A percentile compares a stretch with the other conserved stretches of the same genome.
Evolutionary conservation across 1,284 basidiomycete genomes (phyloP).

Genomic region (Phellinidium pouzarii): DNA sequence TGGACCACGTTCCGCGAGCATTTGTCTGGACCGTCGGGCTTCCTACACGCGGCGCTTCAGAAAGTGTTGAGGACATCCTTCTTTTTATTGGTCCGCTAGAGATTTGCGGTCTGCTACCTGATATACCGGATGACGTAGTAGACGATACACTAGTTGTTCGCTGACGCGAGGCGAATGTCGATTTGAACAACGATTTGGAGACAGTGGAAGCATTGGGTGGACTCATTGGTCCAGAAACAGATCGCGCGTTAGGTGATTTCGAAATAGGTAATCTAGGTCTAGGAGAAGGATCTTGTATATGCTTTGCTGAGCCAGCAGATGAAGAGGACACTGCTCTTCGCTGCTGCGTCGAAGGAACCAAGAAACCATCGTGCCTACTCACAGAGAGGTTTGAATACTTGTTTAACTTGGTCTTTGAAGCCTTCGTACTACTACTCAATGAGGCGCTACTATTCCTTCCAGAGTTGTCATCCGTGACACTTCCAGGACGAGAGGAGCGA

Average conservation of each 20-base stretch:
- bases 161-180: constrained; percentile 77
- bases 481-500: constrained; percentile 56
- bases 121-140: constrained; percentile 24
- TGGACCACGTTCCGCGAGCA: constrained; percentile 53
- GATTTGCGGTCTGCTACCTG: constrained; percentile 29
- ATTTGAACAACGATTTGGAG: constrained; percentile 35
- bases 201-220: constrained; percentile 24
- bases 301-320: constrained; percentile 10
- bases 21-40: constrained; percentile 34
- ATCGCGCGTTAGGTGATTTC: constrained; percentile 44
- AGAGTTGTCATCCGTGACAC: constrained; percentile 45
- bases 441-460: constrained; percentile 50
- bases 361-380: constrained; percentile 1
- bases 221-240: constrained; percentile 44
- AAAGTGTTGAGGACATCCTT: constrained; percentile 50
- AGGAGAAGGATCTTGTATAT: neutral
- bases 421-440: constrained; percentile 26
- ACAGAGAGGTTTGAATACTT: constrained; percentile 14
- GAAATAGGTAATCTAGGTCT: constrained; percentile 40
- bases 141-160: constrained; percentile 60
- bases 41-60: constrained; percentile 31
- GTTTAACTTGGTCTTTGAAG: constrained; percentile 20
- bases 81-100: constrained; percentile 33
- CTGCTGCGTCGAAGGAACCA: constrained; percentile 20
- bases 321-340: constrained; percentile 12